Evolutionary conservation across 1,284 basidiomycete species (phyloP).

Genomic region (Tranzscheliella williamsii): DNA sequence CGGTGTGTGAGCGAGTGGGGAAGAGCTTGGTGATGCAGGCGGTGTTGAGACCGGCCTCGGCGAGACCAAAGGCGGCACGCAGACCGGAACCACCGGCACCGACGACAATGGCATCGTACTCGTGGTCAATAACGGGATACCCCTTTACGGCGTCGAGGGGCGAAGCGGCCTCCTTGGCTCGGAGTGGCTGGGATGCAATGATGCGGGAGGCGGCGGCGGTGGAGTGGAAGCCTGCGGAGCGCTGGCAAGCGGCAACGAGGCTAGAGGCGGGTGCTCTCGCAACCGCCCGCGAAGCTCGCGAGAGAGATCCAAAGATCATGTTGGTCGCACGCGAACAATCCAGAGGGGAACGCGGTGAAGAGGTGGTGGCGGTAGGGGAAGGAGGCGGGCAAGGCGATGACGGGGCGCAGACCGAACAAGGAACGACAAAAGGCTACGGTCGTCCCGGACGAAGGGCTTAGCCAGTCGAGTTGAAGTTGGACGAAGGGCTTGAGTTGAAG

Average conservation of each 20-base stretch:
- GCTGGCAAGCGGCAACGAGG: conserved; percentile 29
- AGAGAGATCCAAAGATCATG: conserved; percentile 42
- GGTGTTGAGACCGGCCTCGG: conserved; percentile 94
- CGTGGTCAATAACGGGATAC: conserved; percentile 96
- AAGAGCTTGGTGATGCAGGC: conserved; percentile 96
- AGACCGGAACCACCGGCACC: conserved; percentile 96
- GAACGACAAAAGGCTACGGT: too few relatives aligned
- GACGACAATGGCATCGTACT: conserved; percentile 62
- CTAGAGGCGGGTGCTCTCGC: conserved; percentile 39
- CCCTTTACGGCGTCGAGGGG: conserved; percentile 62
- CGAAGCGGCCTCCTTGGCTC: conserved; percentile 75
- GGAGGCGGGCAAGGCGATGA: neutral
- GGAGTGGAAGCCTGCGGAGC: conserved; percentile 48
- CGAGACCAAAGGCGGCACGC: conserved; percentile 96
- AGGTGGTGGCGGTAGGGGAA: neutral
- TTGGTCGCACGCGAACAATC: conserved; percentile 4
- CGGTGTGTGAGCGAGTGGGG: conserved; percentile 98
- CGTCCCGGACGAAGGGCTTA: too few relatives aligned
- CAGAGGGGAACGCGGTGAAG: conserved; percentile 1
- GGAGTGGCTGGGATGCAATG: conserved; percentile 75
- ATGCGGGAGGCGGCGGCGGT: conserved; percentile 64
- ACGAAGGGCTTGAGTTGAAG: too few relatives aligned
- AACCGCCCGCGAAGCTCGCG: conserved; percentile 43
- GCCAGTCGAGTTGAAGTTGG: too few relatives aligned
- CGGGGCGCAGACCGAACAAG: too few relatives aligned